Evolutionary conservation across 176 grass and related monocot genomes (phyloP).

Genomic region (Bothriochloa decipiens): DNA sequence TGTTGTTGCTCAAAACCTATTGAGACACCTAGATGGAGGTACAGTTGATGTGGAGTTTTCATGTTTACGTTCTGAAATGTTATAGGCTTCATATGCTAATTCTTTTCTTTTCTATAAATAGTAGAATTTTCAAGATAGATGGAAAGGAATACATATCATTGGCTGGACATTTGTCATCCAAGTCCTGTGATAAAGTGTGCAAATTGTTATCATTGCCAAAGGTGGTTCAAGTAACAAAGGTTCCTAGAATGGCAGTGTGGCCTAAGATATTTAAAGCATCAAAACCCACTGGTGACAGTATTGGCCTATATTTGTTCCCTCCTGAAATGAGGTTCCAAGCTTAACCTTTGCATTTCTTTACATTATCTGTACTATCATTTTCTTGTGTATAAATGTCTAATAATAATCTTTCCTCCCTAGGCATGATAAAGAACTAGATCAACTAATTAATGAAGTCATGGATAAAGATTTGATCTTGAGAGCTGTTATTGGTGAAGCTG

Average conservation of each 20-base stretch:
- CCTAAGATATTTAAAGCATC: conserved; percentile 50
- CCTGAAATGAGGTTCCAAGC: conserved; percentile 43
- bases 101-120: conserved; percentile 33
- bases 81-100: conserved; percentile 5
- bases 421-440: conserved; percentile 35
- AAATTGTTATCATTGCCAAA: conserved; percentile 39
- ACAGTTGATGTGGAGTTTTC: background rate
- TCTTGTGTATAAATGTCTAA: conserved; percentile 6
- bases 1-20: conserved; percentile 36
- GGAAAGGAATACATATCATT: conserved; percentile 46
- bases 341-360: background rate
- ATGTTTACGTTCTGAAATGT: conserved; percentile 2
- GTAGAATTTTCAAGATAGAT: conserved; percentile 50
- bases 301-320: conserved; percentile 70
- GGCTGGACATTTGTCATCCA: conserved; percentile 59
- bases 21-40: conserved; percentile 41
- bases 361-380: background rate
- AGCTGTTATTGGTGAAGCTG: conserved; percentile 36
- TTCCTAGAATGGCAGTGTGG: conserved; percentile 44
- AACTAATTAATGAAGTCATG: conserved; percentile 38
- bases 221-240: conserved; percentile 43
- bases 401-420: conserved; percentile 22
- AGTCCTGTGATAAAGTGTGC: conserved; percentile 53
- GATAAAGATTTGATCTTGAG: conserved; percentile 42
- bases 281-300: conserved; percentile 47